Conservation (phyloP, 352 stramenopile species). For the Phytophthora tentaculata region DNA sequence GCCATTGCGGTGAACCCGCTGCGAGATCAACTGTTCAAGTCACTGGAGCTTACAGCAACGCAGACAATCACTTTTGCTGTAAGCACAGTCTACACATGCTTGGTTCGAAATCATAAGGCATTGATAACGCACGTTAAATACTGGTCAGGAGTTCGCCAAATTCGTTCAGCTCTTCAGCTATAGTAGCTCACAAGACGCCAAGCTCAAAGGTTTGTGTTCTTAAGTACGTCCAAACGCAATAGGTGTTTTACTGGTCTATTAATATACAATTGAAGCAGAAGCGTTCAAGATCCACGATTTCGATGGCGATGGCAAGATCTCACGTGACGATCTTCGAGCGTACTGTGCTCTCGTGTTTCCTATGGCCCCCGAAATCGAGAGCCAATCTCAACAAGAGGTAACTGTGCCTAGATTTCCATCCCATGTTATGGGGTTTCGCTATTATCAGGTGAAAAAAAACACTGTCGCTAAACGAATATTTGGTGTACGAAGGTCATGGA, state of each 20-base stretch:
- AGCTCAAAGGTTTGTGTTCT: slow-evolving; percentile 46
- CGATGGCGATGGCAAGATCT: slow-evolving; percentile 76
- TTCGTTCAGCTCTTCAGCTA: slow-evolving; percentile 68
- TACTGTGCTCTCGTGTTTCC: slow-evolving; percentile 59
- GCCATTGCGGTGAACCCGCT: slow-evolving; percentile 53
- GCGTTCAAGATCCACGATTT: slow-evolving; percentile 79
- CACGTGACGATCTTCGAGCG: slow-evolving; percentile 49
- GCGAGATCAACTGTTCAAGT: slow-evolving; percentile 51
- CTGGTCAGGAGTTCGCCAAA: slow-evolving; percentile 67
- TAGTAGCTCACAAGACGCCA: slow-evolving; percentile 54
- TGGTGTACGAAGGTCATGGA: slow-evolving; percentile 43
- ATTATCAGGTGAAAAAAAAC: neutral
- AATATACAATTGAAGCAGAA: slow-evolving; percentile 37
- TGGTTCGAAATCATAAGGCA: neutral
- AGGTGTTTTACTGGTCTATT: neutral
- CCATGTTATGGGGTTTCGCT: neutral
- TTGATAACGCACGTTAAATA: neutral
- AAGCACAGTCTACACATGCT: neutral
- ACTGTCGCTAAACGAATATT: slow-evolving; percentile 4
- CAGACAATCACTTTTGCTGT: slow-evolving; percentile 50
- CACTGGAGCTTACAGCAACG: slow-evolving; percentile 44
- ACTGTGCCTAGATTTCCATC: neutral
- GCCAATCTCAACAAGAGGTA: slow-evolving; percentile 43
- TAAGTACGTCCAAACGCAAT: neutral
- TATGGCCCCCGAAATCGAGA: slow-evolving; percentile 33